phyloP scores from a whole-genome alignment of 1,284 basidiomycete species.

The Cryptococcus jaspeensis region DNA sequence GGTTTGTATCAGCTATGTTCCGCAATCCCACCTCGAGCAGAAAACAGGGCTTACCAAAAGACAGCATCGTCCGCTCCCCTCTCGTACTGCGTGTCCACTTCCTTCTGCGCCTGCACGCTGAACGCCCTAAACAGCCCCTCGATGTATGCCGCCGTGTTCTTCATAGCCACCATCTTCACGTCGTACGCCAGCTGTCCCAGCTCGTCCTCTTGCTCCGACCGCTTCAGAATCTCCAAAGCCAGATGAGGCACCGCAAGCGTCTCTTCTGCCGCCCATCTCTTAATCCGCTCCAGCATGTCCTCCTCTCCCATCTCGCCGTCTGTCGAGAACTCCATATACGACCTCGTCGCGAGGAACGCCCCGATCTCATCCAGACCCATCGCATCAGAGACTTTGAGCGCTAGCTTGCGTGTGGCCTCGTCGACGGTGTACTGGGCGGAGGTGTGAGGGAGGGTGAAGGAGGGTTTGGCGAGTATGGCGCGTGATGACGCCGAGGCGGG shows the following conservation, averaged over 20 bases:
- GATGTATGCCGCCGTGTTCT: slow-evolving; percentile 33
- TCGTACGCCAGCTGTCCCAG: slow-evolving; percentile 25
- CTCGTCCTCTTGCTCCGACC: slow-evolving; percentile 13
- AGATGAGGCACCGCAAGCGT: slow-evolving; percentile 35
- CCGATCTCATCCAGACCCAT: slow-evolving; percentile 27
- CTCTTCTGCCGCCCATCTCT: slow-evolving; percentile 40
- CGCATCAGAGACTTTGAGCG: slow-evolving; percentile 23
- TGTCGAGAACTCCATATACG: slow-evolving; percentile 33
- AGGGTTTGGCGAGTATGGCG: slow-evolving; percentile 14
- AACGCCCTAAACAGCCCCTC: slow-evolving; percentile 41
- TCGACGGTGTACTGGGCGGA: slow-evolving; percentile 24
- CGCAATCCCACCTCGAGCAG: neutral
- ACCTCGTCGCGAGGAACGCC: slow-evolving; percentile 29
- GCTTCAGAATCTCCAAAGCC: slow-evolving; percentile 25
- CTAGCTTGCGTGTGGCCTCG: slow-evolving; percentile 19
- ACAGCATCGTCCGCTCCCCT: slow-evolving; percentile 18
- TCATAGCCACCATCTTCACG: slow-evolving; percentile 24
- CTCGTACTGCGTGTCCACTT: slow-evolving; percentile 15
- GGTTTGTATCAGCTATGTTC: neutral
- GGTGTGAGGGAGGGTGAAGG: slow-evolving; percentile 23
- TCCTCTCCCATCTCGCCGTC: slow-evolving; percentile 28
- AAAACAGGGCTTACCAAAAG: slow-evolving; percentile 30
- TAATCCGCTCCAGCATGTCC: slow-evolving; percentile 27
- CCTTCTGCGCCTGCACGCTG: slow-evolving; percentile 33
- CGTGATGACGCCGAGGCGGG: slow-evolving; percentile 15